Evolutionary conservation across 306 rosid species (phyloP), one percentile per base, ranked within the genome.

Genomic region (Inga leiocalycina): DNA sequence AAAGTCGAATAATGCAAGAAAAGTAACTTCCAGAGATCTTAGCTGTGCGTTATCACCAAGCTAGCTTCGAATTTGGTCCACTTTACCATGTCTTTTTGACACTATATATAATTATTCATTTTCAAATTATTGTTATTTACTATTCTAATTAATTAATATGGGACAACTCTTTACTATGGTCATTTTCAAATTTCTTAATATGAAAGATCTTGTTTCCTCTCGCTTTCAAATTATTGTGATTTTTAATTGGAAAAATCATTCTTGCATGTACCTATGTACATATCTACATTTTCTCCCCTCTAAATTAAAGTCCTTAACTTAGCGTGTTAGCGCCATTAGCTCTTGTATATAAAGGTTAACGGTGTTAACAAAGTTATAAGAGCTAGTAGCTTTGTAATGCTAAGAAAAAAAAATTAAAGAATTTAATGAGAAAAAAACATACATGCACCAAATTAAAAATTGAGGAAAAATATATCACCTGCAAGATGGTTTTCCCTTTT

Each of bases 1-100:
- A 86, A 84, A 56, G 67, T 73, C 46, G 81, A 82, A 66, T 82
- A 45, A 80, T 73, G 84, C 74, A 65, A 67, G 68, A 41, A 82
- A 87, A 72, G 84, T 77, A 48, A 86, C 75, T 66, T 17, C 54
- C 54, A 79, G 57, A 22, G 48, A 2, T 15, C 41, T 30, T 8
- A 34, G 64, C 78, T 32, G 65, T 9, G 30, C 83, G 62, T 45
- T 32, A 8, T 61, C 16, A 8, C 27, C 66, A 74, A 64, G 65
- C 72, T 67, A 64, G 52, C 72, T 67, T 67, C n/a, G 4, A 65
- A 65, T 30, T 65, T 65, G 71, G 43, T 32, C 43, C 41, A 30
- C 43, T 14, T 14, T 56, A 62, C 35, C 32, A 24, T 27, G 14
- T 24, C 68, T 62, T 62, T n/a, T 22, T 51, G 30, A 59, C 2